These are phyloP conservation scores for Clathrus columnatus DNA, from an alignment of 768 basidiomycete species.

Conservation along the genomic window DNA sequence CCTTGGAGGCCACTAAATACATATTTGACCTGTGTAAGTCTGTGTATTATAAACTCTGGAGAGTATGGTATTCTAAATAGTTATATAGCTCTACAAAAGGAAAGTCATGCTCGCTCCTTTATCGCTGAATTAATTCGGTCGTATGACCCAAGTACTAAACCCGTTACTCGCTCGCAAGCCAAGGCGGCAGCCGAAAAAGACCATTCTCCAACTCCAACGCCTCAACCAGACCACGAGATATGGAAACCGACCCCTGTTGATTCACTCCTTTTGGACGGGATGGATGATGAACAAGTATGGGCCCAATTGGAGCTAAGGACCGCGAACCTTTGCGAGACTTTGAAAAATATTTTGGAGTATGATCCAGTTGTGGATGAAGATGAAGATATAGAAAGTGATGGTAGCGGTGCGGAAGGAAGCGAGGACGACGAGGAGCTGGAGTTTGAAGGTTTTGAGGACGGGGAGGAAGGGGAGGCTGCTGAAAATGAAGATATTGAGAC, in stretches of 20 bases:
- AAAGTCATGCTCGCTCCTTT: slow-evolving; percentile 45
- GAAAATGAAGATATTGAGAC: slow-evolving; percentile 21
- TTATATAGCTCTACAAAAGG: slow-evolving; percentile 44
- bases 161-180: slow-evolving; percentile 66
- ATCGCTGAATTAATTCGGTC: slow-evolving; percentile 59
- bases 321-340: slow-evolving; percentile 56
- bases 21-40: slow-evolving; percentile 67
- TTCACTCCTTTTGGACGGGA: slow-evolving; percentile 63
- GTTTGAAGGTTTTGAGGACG: slow-evolving; percentile 20
- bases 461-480: slow-evolving; percentile 19
- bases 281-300: slow-evolving; percentile 89
- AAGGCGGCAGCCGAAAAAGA: slow-evolving; percentile 34
- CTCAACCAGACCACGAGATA: slow-evolving; percentile 18
- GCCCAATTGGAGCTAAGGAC: slow-evolving; percentile 82
- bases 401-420: slow-evolving; percentile 8
- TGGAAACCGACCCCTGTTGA: slow-evolving; percentile 60
- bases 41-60: too few relatives aligned
- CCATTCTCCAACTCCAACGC: slow-evolving; percentile 22
- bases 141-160: slow-evolving; percentile 56
- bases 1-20: slow-evolving; percentile 62
- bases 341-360: slow-evolving; percentile 53
- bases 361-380: slow-evolving; percentile 25
- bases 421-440: slow-evolving; percentile 15
- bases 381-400: slow-evolving; percentile 21
- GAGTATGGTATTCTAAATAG: background rate